Evolutionary conservation across 352 stramenopile species (phyloP).

Genomic region (Phytopythium chamaehyphon): DNA sequence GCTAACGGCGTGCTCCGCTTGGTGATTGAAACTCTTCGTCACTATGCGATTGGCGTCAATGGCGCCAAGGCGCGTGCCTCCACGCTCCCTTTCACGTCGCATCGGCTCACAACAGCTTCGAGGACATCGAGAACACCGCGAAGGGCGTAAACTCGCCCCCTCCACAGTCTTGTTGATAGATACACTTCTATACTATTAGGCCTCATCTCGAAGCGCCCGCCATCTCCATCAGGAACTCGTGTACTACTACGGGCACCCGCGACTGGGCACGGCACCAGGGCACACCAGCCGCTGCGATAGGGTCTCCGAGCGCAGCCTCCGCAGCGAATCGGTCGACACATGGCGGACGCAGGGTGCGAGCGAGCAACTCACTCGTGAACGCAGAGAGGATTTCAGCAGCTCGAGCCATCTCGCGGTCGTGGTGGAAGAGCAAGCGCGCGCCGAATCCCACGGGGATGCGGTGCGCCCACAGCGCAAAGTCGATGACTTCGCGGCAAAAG

Average conservation of each 20-base stretch:
- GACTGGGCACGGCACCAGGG: conserved; percentile 6
- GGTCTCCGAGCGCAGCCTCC: background rate
- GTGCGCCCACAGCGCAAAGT: conserved; percentile 19
- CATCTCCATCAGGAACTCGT: conserved; percentile 5
- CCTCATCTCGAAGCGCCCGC: background rate
- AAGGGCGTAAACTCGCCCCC: no score
- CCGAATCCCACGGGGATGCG: background rate
- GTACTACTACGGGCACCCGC: conserved; percentile 1
- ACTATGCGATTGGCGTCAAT: background rate
- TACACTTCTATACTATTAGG: background rate
- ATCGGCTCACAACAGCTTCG: no score
- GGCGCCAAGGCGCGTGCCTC: background rate
- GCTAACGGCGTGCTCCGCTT: background rate
- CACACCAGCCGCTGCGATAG: background rate
- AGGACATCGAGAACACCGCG: no score
- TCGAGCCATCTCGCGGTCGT: background rate
- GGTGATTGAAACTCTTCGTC: background rate
- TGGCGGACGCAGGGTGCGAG: background rate
- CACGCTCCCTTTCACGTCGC: no score
- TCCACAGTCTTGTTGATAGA: no score
- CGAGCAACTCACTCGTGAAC: conserved; percentile 6
- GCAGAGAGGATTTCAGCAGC: background rate
- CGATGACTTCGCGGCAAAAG: conserved; percentile 21
- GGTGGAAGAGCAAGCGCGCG: conserved; percentile 3
- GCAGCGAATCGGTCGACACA: background rate